Evolutionary conservation across 257 asterid species (phyloP).

Genomic region (Primulina tabacum): DNA sequence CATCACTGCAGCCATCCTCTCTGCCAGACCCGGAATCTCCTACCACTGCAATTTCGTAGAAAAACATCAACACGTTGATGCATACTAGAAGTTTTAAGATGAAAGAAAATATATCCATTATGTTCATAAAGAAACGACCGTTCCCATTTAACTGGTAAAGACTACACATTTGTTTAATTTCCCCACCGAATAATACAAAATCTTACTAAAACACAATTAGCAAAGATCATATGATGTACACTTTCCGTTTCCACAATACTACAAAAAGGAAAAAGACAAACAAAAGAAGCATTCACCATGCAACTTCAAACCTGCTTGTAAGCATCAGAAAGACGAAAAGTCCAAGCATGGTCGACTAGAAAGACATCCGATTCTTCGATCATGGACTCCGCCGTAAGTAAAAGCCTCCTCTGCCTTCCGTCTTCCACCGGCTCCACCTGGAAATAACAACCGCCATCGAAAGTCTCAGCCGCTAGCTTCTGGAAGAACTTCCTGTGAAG

Average conservation of each 20-base stretch:
- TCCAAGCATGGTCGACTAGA: constrained; percentile 96
- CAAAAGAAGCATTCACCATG: not conserved
- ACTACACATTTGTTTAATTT: not conserved
- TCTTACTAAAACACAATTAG: too few relatives aligned
- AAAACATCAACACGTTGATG: constrained; percentile 1
- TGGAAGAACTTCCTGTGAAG: constrained; percentile 70
- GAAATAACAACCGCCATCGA: constrained; percentile 86
- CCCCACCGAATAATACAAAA: not conserved
- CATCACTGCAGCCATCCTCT: constrained; percentile 92
- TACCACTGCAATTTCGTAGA: constrained; percentile 55
- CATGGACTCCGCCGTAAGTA: constrained; percentile 47
- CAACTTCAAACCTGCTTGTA: constrained; percentile 59
- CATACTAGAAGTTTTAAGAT: not conserved
- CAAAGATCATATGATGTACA: not conserved
- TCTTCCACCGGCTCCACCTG: constrained; percentile 84
- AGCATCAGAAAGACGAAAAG: constrained; percentile 89
- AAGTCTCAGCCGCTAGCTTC: constrained; percentile 68
- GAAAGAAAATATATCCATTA: not conserved
- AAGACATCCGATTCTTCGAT: constrained; percentile 63
- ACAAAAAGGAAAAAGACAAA: not conserved
- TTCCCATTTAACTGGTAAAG: not conserved
- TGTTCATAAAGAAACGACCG: not conserved
- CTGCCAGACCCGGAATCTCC: constrained; percentile 85
- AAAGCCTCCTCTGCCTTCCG: constrained; percentile 78
- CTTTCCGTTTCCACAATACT: not conserved